phyloP scores from a whole-genome alignment of 1,284 basidiomycete species.

The Malassezia obtusa region DNA sequence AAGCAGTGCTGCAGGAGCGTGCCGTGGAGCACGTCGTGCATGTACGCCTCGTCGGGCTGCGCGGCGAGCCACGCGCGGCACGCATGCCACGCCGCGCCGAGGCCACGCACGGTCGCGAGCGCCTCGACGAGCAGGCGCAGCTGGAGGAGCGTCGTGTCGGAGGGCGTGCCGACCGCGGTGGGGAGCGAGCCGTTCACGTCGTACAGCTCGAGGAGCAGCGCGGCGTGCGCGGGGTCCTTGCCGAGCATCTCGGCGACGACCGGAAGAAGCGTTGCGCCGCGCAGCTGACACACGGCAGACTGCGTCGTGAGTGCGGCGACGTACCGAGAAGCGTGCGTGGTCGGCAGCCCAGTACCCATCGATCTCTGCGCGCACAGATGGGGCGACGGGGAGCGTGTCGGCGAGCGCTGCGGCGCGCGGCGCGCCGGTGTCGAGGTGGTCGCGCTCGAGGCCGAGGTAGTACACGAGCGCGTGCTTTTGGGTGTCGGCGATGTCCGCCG shows the following conservation, averaged over 20 bases:
- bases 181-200: conserved; percentile 5
- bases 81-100: conserved; percentile 8
- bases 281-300: not conserved
- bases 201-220: conserved; percentile 6
- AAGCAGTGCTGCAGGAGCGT: conserved; percentile 27
- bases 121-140: not conserved
- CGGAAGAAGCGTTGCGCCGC: not conserved
- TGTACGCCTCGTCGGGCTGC: not conserved
- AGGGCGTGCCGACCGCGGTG: not conserved
- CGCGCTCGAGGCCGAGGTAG: conserved; percentile 7
- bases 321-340: conserved; percentile 4
- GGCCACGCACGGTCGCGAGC: conserved; percentile 5
- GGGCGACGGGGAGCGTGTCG: not conserved
- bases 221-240: not conserved
- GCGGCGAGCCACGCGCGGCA: conserved; percentile 6
- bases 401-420: not conserved
- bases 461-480: conserved; percentile 3
- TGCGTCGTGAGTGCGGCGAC: not conserved
- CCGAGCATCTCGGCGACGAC: not conserved
- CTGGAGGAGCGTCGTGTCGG: not conserved
- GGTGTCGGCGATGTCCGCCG: not conserved
- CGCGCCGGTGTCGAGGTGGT: not conserved
- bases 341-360: conserved; percentile 10
- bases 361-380: not conserved
- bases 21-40: not conserved